These are phyloP conservation scores for Colletotrichum filicis DNA, from an alignment of 2,329 filamentous ascomycete genomes.

Conservation along the genomic window DNA sequence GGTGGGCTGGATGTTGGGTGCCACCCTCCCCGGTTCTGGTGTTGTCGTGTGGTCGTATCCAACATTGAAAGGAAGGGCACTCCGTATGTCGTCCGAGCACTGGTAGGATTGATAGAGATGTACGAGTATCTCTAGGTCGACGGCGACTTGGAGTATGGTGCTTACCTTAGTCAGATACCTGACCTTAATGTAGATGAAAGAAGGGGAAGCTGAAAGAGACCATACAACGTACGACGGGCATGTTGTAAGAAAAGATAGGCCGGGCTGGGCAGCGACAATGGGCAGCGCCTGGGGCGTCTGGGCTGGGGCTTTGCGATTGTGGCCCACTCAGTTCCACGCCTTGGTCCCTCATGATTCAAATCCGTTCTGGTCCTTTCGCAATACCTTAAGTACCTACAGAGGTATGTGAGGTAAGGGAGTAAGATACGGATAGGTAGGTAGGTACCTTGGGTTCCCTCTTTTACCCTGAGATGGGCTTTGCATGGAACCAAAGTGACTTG, in stretches of 20 bases:
- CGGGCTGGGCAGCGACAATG: neutral
- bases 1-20: neutral
- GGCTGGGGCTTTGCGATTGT: constrained; percentile 7
- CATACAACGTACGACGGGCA: neutral
- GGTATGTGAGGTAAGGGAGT: too few species aligned
- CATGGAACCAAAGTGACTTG: too few species aligned
- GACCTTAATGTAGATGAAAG: neutral
- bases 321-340: neutral
- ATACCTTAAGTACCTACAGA: too few species aligned
- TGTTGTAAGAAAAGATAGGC: neutral
- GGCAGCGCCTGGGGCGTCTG: neutral
- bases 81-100: neutral
- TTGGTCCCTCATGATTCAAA: constrained; percentile 7
- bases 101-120: neutral
- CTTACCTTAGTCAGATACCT: neutral
- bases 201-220: neutral
- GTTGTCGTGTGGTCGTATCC: neutral
- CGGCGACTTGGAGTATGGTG: neutral
- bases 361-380: neutral
- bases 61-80: neutral
- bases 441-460: neutral
- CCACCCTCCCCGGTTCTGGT: neutral
- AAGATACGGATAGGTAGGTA: too few species aligned
- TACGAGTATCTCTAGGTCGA: neutral
- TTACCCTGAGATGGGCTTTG: neutral